Evolutionary conservation across 116 monocot genomes (phyloP).

Genomic region (Posidonia oceanica): DNA sequence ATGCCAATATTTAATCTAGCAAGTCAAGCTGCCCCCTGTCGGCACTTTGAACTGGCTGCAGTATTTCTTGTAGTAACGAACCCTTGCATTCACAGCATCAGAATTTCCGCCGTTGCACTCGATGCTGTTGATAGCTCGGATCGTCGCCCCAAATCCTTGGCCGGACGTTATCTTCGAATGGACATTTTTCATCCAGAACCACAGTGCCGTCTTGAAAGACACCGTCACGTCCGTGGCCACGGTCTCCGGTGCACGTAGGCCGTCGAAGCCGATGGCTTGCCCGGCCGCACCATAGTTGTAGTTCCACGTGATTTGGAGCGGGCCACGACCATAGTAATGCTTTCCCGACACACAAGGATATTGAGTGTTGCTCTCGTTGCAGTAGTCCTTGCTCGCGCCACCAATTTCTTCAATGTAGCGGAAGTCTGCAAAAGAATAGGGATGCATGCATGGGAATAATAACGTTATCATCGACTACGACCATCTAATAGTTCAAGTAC

Average conservation of each 20-base stretch:
- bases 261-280: constrained; percentile 40
- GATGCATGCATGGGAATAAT: too few relatives aligned
- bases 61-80: constrained; percentile 37
- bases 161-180: constrained; percentile 18
- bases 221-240: constrained; percentile 24
- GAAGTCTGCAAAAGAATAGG: too few relatives aligned
- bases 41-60: constrained; percentile 36
- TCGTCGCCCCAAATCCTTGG: constrained; percentile 45
- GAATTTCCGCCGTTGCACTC: constrained; percentile 35
- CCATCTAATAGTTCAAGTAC: too few relatives aligned
- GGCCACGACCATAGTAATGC: too few relatives aligned
- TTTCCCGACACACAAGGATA: constrained; percentile 32
- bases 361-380: constrained; percentile 17
- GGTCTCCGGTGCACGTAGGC: constrained; percentile 29
- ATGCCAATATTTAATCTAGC: too few relatives aligned
- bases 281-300: constrained; percentile 56
- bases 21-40: constrained; percentile 35
- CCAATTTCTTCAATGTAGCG: constrained; percentile 45
- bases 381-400: constrained; percentile 27
- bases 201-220: constrained; percentile 46
- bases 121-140: too few relatives aligned
- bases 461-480: too few relatives aligned
- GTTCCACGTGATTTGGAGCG: constrained; percentile 59
- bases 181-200: constrained; percentile 54
- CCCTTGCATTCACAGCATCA: constrained; percentile 12